These are phyloP conservation scores for Achaetomiella virescens DNA, from an alignment of 495 filamentous ascomycete genomes.

Conservation along the genomic window DNA sequence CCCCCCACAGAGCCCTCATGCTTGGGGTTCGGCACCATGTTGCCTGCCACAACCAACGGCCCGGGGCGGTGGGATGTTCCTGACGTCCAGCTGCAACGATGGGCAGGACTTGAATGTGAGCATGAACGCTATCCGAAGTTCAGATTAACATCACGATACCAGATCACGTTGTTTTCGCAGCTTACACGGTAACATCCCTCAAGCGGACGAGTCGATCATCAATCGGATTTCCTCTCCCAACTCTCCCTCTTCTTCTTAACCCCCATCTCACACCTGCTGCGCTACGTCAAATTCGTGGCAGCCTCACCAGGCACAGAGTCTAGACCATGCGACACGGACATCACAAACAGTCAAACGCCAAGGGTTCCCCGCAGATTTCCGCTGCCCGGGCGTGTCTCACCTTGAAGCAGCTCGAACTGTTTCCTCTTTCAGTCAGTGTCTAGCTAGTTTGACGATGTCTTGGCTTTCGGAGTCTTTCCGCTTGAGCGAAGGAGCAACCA, in stretches of 20 bases:
- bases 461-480: background rate
- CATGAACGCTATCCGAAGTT: background rate
- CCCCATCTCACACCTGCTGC: too few species aligned
- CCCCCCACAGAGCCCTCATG: background rate
- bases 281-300: too few species aligned
- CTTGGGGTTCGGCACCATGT: too few species aligned
- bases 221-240: too few species aligned
- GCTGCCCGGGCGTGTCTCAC: background rate
- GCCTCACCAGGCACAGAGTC: background rate
- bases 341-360: background rate
- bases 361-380: background rate
- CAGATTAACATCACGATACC: background rate
- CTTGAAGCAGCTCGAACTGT: too few species aligned
- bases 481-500: slow-evolving; percentile 13
- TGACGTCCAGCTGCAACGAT: too few species aligned
- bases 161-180: background rate
- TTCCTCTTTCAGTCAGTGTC: too few species aligned
- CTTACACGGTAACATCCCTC: too few species aligned
- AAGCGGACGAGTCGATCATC: too few species aligned
- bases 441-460: background rate
- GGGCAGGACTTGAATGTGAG: too few species aligned
- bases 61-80: too few species aligned
- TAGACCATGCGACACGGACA: background rate
- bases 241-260: too few species aligned
- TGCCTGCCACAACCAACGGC: background rate